Evolutionary conservation across 805 yeast genomes (phyloP), one percentile per base, ranked within the genome.

Genomic region (Candida taoyuanica): DNA sequence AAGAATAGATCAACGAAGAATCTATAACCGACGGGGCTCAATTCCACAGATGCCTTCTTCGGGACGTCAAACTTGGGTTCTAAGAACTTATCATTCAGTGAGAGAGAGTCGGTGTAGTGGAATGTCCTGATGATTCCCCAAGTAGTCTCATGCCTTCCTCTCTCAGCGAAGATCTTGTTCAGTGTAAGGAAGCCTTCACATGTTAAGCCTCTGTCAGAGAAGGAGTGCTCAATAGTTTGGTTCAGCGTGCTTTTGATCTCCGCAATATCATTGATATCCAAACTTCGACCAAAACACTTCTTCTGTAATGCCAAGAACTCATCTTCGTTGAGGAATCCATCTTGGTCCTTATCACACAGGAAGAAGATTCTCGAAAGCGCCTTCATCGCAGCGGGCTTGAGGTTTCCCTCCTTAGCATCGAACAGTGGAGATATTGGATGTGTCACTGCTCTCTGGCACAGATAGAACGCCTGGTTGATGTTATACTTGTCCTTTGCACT

Each of bases 41-140:
- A 66, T 55, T 93, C 99, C 3, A 91, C 96, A 56, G 88, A 84
- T 1, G 95, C 72, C 30, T 76, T 71, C 3, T 71, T 69, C 3
- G 86, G 79, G 1, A 88, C 85, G 34, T 84, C 94, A 16, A 89
- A 52, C 36, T 73, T 72, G 0, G 98, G 98, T 47, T 73, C 76
- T n/a, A 93, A 60, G 34, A 87, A 78, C 41, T 76, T 75, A 45
- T 87, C 95, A 47, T 79, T 80, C 20, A 93, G 68, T 1, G 96
- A 86, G 5, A 93, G 65, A 0, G 97, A 88, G 54, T 93, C 93
- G 0, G 98, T 91, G 54, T 93, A 93, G 54, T 86, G 85, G 59
- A 85, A 93, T 0, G 88, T 74, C 36, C 99, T 62, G 18, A 93
- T 58, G 16, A 93, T 86, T 0, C 96, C 95, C 99, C 99, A 93